Evolutionary conservation across 495 filamentous ascomycete species (phyloP), one percentile per base, ranked within the genome.

Genomic region (Annulohypoxylon moriforme): DNA sequence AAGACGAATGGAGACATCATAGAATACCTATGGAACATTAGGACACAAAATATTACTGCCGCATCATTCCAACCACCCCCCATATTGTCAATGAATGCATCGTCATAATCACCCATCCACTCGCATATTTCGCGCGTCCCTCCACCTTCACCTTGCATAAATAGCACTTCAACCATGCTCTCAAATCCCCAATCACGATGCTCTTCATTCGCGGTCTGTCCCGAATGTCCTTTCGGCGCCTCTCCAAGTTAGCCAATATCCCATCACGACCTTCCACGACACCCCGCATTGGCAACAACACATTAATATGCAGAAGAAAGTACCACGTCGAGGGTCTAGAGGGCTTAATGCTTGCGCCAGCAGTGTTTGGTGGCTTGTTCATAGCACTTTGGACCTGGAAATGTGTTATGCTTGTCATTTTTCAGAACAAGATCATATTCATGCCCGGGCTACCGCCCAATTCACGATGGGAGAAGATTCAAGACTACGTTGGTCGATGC

Each of bases 371-470:
- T 7, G 90, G 91, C 8, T 81, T 96, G 11, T 77, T 92, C 1
- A 64, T 93, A 8, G 81, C 84, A 4, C 83, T 94, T 10, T 94
- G 91, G 90, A 84, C 85, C 0, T 94, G 90, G 86, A 94, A 96
- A 81, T 94, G 91, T 69, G 76, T 90, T 60, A 92, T 94, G 91
- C 88, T 94, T 80, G 83, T 95, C 18, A 69, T 90, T 4, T 90
- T 95, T 75, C 93, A 94, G 78, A 92, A 94, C 74, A 92, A 93
- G 67, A 93, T 96, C 64, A 89, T 95, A 52, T 94, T 94, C 79
- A 92, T 94, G 80, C 90, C 92, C 0, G 89, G 88, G 33, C 69
- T 93, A 7, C 91, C 91, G 10, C 90, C 91, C 1, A 85, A 81
- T 72, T 79, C 86, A 0, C 81, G 87, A 7, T 67, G 82, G 31